A percentile compares a stretch with the other conserved stretches of the same genome.
Evolutionary conservation across 805 yeast genomes (phyloP).

Genomic region (Myxozyma neotropica): DNA sequence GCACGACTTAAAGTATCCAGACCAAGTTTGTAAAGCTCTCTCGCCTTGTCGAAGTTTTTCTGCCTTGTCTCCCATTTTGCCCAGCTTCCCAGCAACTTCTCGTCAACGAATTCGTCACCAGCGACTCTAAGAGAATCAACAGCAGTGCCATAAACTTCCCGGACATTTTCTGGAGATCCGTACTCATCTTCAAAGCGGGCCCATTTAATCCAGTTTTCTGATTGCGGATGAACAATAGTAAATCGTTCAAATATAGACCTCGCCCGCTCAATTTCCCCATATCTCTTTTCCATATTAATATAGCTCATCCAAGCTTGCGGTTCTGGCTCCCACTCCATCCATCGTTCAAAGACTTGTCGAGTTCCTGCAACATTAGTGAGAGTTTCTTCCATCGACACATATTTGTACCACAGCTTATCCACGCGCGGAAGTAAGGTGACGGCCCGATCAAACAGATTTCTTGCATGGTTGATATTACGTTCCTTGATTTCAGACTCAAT

Average conservation of each 20-base stretch:
- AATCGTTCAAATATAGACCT: conserved; percentile 61
- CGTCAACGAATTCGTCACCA: conserved; percentile 41
- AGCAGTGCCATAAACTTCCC: conserved; percentile 69
- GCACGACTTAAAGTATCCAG: conserved; percentile 49
- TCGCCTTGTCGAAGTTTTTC: conserved; percentile 63
- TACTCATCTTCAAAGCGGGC: conserved; percentile 63
- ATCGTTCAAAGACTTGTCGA: conserved; percentile 67
- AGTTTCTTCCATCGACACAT: conserved; percentile 80
- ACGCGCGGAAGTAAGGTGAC: conserved; percentile 72
- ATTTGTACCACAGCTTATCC: conserved; percentile 84
- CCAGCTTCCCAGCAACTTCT: conserved; percentile 55
- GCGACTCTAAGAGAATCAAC: conserved; percentile 53
- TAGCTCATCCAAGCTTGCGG: conserved; percentile 73
- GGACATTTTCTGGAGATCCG: conserved; percentile 51
- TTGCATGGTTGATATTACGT: conserved; percentile 80
- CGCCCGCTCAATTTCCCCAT: conserved; percentile 58
- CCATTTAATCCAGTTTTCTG: conserved; percentile 76
- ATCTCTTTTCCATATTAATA: conserved; percentile 70
- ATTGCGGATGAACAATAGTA: conserved; percentile 54
- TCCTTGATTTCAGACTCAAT: conserved; percentile 73
- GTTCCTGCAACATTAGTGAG: conserved; percentile 64
- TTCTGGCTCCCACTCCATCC: conserved; percentile 79
- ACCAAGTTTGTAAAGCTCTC: conserved; percentile 59
- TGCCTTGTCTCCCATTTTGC: conserved; percentile 69
- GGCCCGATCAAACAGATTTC: conserved; percentile 81